These are phyloP conservation scores for Haplosporangium sp. DNA, from an alignment of 371 early-diverging fungal genomes.

Conservation along the genomic window DNA sequence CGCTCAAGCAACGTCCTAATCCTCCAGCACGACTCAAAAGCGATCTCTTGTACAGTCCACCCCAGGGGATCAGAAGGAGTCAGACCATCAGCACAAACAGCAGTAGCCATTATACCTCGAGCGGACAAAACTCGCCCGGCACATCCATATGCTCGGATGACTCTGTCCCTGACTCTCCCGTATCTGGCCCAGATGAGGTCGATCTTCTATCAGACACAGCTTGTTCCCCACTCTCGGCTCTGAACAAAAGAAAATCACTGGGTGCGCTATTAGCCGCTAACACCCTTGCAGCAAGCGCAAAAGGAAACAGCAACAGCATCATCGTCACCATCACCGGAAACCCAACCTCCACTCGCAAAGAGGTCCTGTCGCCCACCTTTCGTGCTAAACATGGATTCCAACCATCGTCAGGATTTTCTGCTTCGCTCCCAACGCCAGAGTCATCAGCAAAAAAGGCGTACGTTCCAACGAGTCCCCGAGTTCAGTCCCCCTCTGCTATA, in stretches of 20 bases:
- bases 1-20: conserved; percentile 39
- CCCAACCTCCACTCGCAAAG: conserved; percentile 27
- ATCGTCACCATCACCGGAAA: conserved; percentile 29
- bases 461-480: conserved; percentile 41
- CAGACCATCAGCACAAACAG: conserved; percentile 1
- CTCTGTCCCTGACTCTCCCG: conserved; percentile 45
- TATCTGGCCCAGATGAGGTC: conserved; percentile 46
- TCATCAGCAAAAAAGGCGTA: conserved; percentile 33
- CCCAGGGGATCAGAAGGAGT: neutral
- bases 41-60: conserved; percentile 20
- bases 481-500: conserved; percentile 45
- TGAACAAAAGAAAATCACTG: conserved; percentile 53
- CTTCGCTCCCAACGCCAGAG: conserved; percentile 47
- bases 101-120: conserved; percentile 33
- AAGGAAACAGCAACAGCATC: conserved; percentile 28
- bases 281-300: conserved; percentile 39
- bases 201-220: conserved; percentile 16
- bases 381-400: conserved; percentile 39
- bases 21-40: conserved; percentile 47
- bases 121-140: conserved; percentile 49
- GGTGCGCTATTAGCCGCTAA: conserved; percentile 56
- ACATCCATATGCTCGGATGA: conserved; percentile 37
- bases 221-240: conserved; percentile 46
- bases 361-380: conserved; percentile 52
- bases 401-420: conserved; percentile 29